Evolutionary conservation across 768 basidiomycete species (phyloP), one percentile per base, ranked within the genome.

Genomic region (Tulasnella sp.): DNA sequence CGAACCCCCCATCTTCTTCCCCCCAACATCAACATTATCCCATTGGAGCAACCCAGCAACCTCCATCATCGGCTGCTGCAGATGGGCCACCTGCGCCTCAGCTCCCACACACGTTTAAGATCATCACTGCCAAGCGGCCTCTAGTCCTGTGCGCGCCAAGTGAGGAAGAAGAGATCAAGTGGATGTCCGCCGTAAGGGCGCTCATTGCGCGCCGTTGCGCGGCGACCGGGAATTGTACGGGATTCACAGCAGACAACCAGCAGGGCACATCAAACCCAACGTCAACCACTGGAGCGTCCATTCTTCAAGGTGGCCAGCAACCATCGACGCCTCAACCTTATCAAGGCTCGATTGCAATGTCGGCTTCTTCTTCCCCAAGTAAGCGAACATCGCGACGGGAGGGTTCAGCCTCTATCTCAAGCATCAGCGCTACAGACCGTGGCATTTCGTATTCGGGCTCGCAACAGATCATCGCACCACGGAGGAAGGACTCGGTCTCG

Each of bases 161-260:
- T 60, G 96, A 99, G 71, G 96, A 97, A 66, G 95, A 98, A 66
- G 96, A 98, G 73, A 94, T 98, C 70, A 89, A 87, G 71, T 99
- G 96, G 96, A 76, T 99, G 49, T 92, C 93, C 52, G 92, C 95
- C 9, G 82, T 98, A 41, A 84, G 92, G 52, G 92, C 92, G 62
- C 77, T 99, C 68, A 86, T 98, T 63, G 86, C 86, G 19, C 77
- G 88, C 56, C 75, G 34, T 15, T 38, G 89, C 13, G 44, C 51
- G 23, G 34, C 34, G 11, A 24, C 51, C 9, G 49, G 47, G 42
- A 43, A 56, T 43, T 21, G 44, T 41, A n/a, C 7, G 2, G 47
- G 13, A n/a, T 7, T 7, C 47, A 29, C 47, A 21, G 19, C 47
- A n/a, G 27, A 21, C 27, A 5, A 21, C 47, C 47, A 48, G 47